A percentile compares a stretch with the other conserved stretches of the same genome.
Conservation (phyloP, 495 filamentous ascomycete genomes). For the Tuber microsphaerosporum region DNA sequence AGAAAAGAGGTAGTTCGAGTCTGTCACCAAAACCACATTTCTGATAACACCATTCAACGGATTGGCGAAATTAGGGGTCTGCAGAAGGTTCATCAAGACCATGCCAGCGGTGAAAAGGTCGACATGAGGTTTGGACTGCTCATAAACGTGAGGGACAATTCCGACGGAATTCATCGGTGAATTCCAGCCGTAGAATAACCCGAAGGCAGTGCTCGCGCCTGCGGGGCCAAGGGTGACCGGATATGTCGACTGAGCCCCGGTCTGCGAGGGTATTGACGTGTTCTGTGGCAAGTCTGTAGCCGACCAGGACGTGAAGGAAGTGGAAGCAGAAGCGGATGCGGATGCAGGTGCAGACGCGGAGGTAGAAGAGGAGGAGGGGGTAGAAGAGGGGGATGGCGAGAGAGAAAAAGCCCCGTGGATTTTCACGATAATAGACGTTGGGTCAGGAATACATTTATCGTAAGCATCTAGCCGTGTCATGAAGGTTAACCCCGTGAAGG, state of each 20-base stretch:
- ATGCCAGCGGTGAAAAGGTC: constrained; percentile 36
- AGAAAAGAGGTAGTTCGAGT: constrained; percentile 26
- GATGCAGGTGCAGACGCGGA: constrained; percentile 15
- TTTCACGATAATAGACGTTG: constrained; percentile 25
- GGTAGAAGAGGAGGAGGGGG: constrained; percentile 17
- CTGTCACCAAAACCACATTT: constrained; percentile 28
- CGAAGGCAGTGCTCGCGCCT: constrained; percentile 19
- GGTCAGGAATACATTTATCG: constrained; percentile 21
- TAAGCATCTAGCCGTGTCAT: constrained; percentile 24
- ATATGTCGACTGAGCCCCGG: background rate
- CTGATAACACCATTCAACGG: constrained; percentile 4
- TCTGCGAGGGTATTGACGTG: background rate
- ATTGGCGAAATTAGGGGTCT: background rate
- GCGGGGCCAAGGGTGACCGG: background rate
- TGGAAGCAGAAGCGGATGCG: constrained; percentile 10
- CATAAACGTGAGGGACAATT: constrained; percentile 8
- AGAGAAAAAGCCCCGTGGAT: constrained; percentile 18
- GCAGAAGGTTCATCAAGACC: constrained; percentile 12
- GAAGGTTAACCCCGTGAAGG: constrained; percentile 15
- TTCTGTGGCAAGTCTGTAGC: background rate
- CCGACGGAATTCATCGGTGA: constrained; percentile 16
- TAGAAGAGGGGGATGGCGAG: constrained; percentile 16
- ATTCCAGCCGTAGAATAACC: constrained; percentile 18
- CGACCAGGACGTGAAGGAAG: background rate
- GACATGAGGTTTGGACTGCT: constrained; percentile 27